Conservation (phyloP, 208 protist species). For the Paratrypanosoma confusum region DNA sequence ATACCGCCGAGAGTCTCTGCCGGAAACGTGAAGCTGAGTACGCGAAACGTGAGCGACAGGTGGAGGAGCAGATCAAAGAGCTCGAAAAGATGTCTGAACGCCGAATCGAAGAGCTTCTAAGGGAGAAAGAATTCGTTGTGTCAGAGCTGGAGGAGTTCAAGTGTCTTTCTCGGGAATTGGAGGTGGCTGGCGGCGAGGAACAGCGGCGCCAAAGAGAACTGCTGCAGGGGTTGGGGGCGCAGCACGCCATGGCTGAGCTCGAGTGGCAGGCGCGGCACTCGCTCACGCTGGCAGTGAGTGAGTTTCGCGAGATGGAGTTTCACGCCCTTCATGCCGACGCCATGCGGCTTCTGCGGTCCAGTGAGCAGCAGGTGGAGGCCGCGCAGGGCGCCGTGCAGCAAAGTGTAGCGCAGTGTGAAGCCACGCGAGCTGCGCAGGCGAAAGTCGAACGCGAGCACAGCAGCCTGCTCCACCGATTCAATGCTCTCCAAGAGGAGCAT, state of each 20-base stretch:
- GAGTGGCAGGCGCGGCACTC: slow-evolving; percentile 33
- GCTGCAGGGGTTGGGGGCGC: slow-evolving; percentile 29
- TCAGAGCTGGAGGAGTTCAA: background rate
- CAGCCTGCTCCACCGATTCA: no score
- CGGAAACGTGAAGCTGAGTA: slow-evolving; percentile 34
- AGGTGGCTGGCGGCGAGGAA: background rate
- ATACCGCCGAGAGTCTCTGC: slow-evolving; percentile 25
- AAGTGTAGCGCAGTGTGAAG: no score
- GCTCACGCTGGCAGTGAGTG: no score
- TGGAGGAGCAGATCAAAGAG: slow-evolving; percentile 33
- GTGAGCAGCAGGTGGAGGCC: no score
- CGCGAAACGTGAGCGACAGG: slow-evolving; percentile 20
- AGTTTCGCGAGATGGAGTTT: no score
- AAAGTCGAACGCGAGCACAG: no score
- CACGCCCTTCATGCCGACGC: no score
- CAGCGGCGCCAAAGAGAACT: slow-evolving; percentile 29
- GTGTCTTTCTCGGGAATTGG: background rate
- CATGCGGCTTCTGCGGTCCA: no score
- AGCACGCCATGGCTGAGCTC: slow-evolving; percentile 24
- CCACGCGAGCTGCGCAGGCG: no score
- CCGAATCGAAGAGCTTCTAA: slow-evolving; percentile 44
- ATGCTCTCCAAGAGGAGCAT: no score
- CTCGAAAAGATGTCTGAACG: slow-evolving; percentile 23
- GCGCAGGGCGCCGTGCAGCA: no score
- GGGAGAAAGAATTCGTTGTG: background rate